Evolutionary conservation across 1,139 yeast species (phyloP), one percentile per base, ranked within the genome.

Genomic region (Candida mesenterica): DNA sequence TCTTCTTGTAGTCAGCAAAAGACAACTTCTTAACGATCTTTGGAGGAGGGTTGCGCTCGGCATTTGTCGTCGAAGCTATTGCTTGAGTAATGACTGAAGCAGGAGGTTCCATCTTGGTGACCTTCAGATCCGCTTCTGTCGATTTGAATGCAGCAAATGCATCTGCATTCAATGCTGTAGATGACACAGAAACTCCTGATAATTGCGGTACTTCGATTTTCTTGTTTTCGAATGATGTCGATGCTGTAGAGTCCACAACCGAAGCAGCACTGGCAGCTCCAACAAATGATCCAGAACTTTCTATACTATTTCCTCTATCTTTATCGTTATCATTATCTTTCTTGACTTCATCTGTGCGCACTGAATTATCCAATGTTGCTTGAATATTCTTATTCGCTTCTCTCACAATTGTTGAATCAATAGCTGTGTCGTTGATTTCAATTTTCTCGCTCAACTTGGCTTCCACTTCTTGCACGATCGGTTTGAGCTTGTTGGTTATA

Each of bases 1-100:
- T 82, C 64, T 78, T 82, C 56, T 80, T 81, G 57, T 86, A 86
- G 53, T 86, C 95, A 2, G 95, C 95, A 60, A 87, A 81, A 24
- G 90, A 82, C 42, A 86, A 63, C 57, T 85, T 84, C 65, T 86
- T 86, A 44, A 72, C 76, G 7, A 65, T 57, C 28, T 56, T 55
- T 4, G 54, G 44, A 10, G 55, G 45, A 32, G 49, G 44, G 2
- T 36, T 28, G 3, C 9, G 8, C 22, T 36, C 29, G 4, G 32
- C 14, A 14, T 6, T 12, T 7, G 26, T n/a, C 5, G 12, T 24
- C n/a, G 22, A 19, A 9, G 22, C 9, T 19, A 19, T 19, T 19
- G 9, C 9, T 19, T 6, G 22, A 6, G 22, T 9, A 6, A 19
- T 19, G 22, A 9, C 9, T 19, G 22, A 6, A 6, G 22, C 9